Percentiles rank a stretch among this genome's conserved stretches.
phyloP scores from a whole-genome alignment of 108 stramenopile species.

The Chaetoceros muelleri region DNA sequence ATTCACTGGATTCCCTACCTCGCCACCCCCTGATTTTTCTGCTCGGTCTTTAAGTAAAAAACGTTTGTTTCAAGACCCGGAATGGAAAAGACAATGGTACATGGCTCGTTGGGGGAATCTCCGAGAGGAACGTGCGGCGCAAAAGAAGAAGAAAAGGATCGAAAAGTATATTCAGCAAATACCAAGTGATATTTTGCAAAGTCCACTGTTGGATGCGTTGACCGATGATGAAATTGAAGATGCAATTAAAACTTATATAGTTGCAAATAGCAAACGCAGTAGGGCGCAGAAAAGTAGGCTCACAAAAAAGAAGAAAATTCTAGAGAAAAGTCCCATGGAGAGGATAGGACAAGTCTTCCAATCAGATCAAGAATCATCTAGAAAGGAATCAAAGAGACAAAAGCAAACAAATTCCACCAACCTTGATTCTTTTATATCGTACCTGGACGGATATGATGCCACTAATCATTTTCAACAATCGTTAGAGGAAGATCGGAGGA shows the following conservation, averaged over 20 bases:
- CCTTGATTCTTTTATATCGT: slow-evolving; percentile 11
- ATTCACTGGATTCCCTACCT: slow-evolving; percentile 39
- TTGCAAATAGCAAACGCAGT: slow-evolving; percentile 23
- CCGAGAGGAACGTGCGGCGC: slow-evolving; percentile 1
- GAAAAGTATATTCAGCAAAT: slow-evolving; percentile 18
- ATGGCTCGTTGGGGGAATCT: slow-evolving; percentile 51
- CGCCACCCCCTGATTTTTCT: slow-evolving; percentile 30
- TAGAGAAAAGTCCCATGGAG: slow-evolving; percentile 3
- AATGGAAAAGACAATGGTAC: slow-evolving; percentile 62
- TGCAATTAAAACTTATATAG: slow-evolving; percentile 40
- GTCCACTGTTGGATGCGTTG: slow-evolving; percentile 31
- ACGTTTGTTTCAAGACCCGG: slow-evolving; percentile 45
- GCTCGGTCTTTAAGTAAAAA: slow-evolving; percentile 38
- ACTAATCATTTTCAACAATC: slow-evolving; percentile 2
- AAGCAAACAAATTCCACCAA: not conserved
- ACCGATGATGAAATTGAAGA: slow-evolving; percentile 55
- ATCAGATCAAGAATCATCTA: not conserved
- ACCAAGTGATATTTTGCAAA: slow-evolving; percentile 30
- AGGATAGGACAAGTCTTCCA: not conserved
- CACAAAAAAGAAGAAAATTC: slow-evolving; percentile 4
- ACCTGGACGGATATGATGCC: not conserved
- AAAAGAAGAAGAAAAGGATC: slow-evolving; percentile 13
- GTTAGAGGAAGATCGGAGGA: slow-evolving; percentile 16
- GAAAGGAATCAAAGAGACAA: not conserved
- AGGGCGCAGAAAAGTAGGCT: slow-evolving; percentile 8